Evolutionary conservation across 2,329 filamentous ascomycete genomes (phyloP).

Genomic region (Podosphaera fusca): DNA sequence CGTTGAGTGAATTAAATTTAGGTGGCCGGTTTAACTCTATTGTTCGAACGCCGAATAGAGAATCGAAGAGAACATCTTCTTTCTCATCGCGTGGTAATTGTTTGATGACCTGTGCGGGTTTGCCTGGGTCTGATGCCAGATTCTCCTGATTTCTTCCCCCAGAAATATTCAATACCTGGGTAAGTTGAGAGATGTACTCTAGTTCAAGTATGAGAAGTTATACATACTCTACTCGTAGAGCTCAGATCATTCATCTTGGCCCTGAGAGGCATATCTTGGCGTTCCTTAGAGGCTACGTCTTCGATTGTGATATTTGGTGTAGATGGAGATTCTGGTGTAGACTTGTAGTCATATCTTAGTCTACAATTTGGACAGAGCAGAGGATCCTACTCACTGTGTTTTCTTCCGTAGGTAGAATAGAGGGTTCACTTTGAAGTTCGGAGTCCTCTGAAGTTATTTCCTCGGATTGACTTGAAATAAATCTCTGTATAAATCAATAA

Average conservation of each 20-base stretch:
- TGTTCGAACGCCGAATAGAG: slow-evolving; percentile 68
- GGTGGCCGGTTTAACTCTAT: slow-evolving; percentile 83
- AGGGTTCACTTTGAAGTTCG: too few species aligned
- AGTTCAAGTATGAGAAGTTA: background rate
- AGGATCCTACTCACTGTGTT: too few species aligned
- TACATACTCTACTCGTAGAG: background rate
- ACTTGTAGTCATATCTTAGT: too few species aligned
- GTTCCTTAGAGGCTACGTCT: background rate
- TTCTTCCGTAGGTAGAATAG: too few species aligned
- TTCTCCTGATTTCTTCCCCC: background rate
- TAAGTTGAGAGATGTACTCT: background rate
- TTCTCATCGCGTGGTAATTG: slow-evolving; percentile 38
- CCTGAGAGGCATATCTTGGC: background rate
- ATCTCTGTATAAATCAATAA: too few species aligned
- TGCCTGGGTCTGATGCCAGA: background rate
- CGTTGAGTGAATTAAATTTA: slow-evolving; percentile 82
- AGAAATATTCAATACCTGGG: background rate
- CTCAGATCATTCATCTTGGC: background rate
- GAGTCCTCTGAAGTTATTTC: too few species aligned
- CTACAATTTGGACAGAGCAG: too few species aligned
- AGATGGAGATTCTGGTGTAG: too few species aligned
- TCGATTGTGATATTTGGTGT: background rate
- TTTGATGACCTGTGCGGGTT: slow-evolving; percentile 11
- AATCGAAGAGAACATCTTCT: slow-evolving; percentile 84
- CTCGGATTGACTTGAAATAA: too few species aligned